These are phyloP conservation scores for Phytophthora litchii DNA, from an alignment of 352 stramenopile genomes.

Conservation along the genomic window DNA sequence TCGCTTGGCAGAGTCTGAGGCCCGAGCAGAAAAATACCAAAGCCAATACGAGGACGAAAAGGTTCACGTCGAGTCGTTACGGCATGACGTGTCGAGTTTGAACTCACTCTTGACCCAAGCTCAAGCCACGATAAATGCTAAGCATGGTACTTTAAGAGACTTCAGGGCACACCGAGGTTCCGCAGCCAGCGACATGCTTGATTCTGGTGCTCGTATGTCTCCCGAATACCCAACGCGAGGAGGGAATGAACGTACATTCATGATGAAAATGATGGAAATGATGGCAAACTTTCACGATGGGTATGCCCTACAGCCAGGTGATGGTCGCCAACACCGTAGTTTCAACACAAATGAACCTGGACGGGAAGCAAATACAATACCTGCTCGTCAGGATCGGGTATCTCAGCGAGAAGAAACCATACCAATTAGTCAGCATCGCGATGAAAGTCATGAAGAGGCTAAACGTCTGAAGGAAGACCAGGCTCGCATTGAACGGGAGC, in stretches of 20 bases:
- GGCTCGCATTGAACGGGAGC: slow-evolving; percentile 46
- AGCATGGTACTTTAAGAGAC: slow-evolving; percentile 30
- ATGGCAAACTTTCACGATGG: slow-evolving; percentile 44
- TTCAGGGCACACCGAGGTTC: slow-evolving; percentile 9
- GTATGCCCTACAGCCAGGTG: not conserved
- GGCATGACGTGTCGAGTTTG: slow-evolving; percentile 69
- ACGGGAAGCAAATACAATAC: not conserved
- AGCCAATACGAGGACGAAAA: slow-evolving; percentile 83
- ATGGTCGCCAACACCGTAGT: not conserved
- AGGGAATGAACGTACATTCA: slow-evolving; percentile 44
- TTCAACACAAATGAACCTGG: not conserved
- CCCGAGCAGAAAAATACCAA: slow-evolving; percentile 58
- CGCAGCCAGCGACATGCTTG: slow-evolving; percentile 3
- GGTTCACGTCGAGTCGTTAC: slow-evolving; percentile 67
- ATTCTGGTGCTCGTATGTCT: not conserved
- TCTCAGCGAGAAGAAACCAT: not conserved
- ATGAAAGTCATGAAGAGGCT: slow-evolving; percentile 55
- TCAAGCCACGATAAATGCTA: slow-evolving; percentile 54
- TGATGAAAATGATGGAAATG: slow-evolving; percentile 75
- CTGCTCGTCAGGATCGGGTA: not conserved
- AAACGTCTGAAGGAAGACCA: slow-evolving; percentile 42
- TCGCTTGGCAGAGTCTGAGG: slow-evolving; percentile 59
- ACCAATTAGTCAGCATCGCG: slow-evolving; percentile 1
- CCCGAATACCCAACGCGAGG: slow-evolving; percentile 5
- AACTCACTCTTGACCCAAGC: slow-evolving; percentile 68